A percentile compares a stretch with the other conserved stretches of the same genome.
Evolutionary conservation across 495 filamentous ascomycete species (phyloP).

Genomic region (Symbiotaphrina buchneri): DNA sequence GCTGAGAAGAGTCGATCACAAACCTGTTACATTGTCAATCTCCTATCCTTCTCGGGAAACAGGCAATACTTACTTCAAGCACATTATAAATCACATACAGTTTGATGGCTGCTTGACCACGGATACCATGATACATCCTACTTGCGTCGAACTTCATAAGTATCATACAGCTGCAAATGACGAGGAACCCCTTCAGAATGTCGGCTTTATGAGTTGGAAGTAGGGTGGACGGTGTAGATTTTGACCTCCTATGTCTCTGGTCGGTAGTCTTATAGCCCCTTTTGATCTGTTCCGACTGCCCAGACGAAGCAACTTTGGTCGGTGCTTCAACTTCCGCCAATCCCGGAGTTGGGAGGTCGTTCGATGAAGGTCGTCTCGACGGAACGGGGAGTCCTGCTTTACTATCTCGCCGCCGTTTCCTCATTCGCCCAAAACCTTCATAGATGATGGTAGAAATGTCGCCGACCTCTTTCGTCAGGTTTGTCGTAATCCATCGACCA

Average conservation of each 20-base stretch:
- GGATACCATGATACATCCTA: conserved; percentile 94
- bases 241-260: conserved; percentile 47
- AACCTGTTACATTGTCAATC: conserved; percentile 14
- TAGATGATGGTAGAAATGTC: conserved; percentile 53
- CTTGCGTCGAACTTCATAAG: conserved; percentile 90
- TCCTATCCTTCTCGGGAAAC: not conserved
- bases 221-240: conserved; percentile 64
- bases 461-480: conserved; percentile 36
- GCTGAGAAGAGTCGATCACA: conserved; percentile 74
- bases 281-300: conserved; percentile 5
- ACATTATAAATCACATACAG: conserved; percentile 97
- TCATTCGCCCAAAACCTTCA: conserved; percentile 52
- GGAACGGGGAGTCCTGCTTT: too few relatives aligned
- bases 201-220: conserved; percentile 86
- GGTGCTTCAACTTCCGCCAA: not conserved
- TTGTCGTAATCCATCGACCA: conserved; percentile 43
- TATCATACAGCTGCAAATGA: conserved; percentile 60
- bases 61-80: conserved; percentile 35
- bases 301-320: not conserved
- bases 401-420: conserved; percentile 21
- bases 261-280: conserved; percentile 10
- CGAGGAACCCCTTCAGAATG: conserved; percentile 69
- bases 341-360: not conserved
- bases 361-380: conserved; percentile 2
- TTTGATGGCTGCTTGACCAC: conserved; percentile 91